Base-by-base conservation (phyloP, 116 monocot species). In the Thalassia testudinum region DNA sequence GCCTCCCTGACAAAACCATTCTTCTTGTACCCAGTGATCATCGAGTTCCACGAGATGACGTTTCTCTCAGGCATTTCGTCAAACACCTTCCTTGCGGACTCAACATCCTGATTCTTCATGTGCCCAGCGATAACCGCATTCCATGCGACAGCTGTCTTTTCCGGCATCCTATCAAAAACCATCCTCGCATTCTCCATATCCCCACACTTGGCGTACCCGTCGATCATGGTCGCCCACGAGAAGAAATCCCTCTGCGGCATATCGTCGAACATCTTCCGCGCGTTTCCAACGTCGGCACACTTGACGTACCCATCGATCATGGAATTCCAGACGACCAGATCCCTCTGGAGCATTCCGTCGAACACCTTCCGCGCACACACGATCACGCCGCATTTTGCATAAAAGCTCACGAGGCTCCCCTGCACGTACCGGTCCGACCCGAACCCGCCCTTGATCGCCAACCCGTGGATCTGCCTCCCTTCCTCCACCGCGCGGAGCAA, bases 391-490 rank as follows among this genome's bases (percentile, higher is more conserved):
- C 74, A 81, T 49, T 77, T 87, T 12, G 81, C 73, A 59, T 85
- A 88, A 78, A 91, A 80, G n/a, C 75, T 78, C 27, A 91, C 20
- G 24, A 91, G 70, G 20, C 81, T 66, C 61, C 78, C 81, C 15
- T 60, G 72, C 34, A 78, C 81, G 3, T 78, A 81, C 40, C 72
- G 75, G 70, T 81, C 81, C 7, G 76, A 75, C 51, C 78, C 75
- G 47, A 65, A 76, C 20, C 85, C 91, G 26, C 61, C 24, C 15
- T 30, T 60, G 26, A 85, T 26, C 8, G 78, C 56, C 54, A 76
- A 73, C 0, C 64, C 75, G 59, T 91, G 91, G 24, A 78, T 72
- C 56, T 81, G 81, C 21, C 62, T 38, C 22, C 85, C 85, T 11
- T 68, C 72, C 48, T 69, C 43, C 42, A 79, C 50, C 47, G 81